These are phyloP conservation scores for Moringa oleifera DNA, from an alignment of 345 rosid genomes.

Conservation along the genomic window DNA sequence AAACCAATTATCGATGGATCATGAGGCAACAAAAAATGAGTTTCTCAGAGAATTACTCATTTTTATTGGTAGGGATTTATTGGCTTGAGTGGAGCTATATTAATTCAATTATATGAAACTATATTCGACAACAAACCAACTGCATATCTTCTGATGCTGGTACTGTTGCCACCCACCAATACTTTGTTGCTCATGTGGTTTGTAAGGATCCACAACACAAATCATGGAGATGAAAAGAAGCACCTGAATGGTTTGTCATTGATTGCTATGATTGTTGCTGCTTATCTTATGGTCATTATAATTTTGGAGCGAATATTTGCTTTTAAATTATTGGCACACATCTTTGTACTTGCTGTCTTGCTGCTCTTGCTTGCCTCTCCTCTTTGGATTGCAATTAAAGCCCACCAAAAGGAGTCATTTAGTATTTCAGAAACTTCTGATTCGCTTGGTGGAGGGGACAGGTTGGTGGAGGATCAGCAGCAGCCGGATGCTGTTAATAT, in stretches of 20 bases:
- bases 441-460: too few species aligned
- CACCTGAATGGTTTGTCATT: constrained; percentile 69
- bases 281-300: constrained; percentile 63
- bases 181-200: constrained; percentile 49
- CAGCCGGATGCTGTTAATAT: too few species aligned
- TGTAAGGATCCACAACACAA: constrained; percentile 49
- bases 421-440: constrained; percentile 17
- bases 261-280: constrained; percentile 51
- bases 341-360: constrained; percentile 34
- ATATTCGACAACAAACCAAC: constrained; percentile 49
- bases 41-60: too few species aligned
- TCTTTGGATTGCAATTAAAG: constrained; percentile 49
- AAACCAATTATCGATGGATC: too few species aligned
- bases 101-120: constrained; percentile 65
- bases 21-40: too few species aligned
- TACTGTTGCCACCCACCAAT: constrained; percentile 68
- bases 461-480: too few species aligned
- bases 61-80: constrained; percentile 97
- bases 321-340: constrained; percentile 44
- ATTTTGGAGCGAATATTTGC: constrained; percentile 44
- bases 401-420: constrained; percentile 34
- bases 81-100: constrained; percentile 81
- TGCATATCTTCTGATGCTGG: constrained; percentile 57
- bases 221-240: constrained; percentile 48
- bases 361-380: constrained; percentile 54